phyloP scores from a whole-genome alignment of 2,329 filamentous ascomycete species.

The Metarhizium album region DNA sequence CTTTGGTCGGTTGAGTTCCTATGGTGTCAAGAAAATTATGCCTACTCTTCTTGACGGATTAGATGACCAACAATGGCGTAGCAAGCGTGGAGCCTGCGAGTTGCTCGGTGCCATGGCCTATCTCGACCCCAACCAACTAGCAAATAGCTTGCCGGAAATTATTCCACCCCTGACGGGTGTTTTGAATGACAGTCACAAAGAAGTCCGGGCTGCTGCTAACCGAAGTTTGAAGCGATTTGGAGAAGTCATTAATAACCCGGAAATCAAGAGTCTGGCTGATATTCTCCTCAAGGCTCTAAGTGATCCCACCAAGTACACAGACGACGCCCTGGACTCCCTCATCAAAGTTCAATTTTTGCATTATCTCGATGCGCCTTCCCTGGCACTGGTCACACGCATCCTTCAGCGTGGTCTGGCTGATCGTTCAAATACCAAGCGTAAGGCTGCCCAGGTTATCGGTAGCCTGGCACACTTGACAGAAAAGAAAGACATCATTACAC shows the following conservation, averaged over 20 bases:
- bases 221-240: conserved; percentile 95
- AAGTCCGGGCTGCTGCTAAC: conserved; percentile 85
- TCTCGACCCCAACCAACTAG: conserved; percentile 88
- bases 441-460: conserved; percentile 94
- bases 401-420: conserved; percentile 85
- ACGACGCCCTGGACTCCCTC: conserved; percentile 82
- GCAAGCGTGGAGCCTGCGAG: conserved; percentile 96
- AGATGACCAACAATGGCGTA: conserved; percentile 93
- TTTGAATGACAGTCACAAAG: conserved; percentile 95
- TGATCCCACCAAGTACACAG: conserved; percentile 93
- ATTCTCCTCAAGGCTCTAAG: conserved; percentile 93
- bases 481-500: conserved; percentile 81
- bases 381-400: conserved; percentile 90
- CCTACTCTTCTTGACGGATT: conserved; percentile 85
- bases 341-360: conserved; percentile 99
- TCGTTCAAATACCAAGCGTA: conserved; percentile 88
- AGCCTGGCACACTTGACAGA: conserved; percentile 95
- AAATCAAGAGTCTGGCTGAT: conserved; percentile 85
- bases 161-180: conserved; percentile 92
- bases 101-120: conserved; percentile 97
- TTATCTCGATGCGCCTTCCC: conserved; percentile 92
- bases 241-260: conserved; percentile 95
- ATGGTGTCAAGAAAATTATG: conserved; percentile 87
- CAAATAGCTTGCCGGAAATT: conserved; percentile 85
- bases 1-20: conserved; percentile 88